These are phyloP conservation scores for Torulaspora delbrueckii DNA, from an alignment of 805 yeast genomes.

Conservation along the genomic window DNA sequence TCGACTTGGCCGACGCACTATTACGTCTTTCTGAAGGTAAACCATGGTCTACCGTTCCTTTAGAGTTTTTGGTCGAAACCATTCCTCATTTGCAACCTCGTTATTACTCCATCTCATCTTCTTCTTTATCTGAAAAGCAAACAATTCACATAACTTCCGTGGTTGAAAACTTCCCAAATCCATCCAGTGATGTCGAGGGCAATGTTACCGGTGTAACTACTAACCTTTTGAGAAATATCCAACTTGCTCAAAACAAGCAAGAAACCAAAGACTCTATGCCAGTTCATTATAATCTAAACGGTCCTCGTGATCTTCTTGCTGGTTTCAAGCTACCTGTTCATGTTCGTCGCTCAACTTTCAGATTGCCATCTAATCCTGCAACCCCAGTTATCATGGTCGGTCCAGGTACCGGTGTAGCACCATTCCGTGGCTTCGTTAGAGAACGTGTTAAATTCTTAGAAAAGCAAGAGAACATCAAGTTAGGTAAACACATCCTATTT, in stretches of 20 bases:
- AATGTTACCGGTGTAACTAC: slow-evolving; percentile 75
- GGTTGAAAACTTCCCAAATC: slow-evolving; percentile 58
- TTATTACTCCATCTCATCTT: slow-evolving; percentile 92
- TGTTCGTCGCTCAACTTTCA: slow-evolving; percentile 91
- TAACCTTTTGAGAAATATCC: slow-evolving; percentile 72
- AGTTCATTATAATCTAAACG: slow-evolving; percentile 66
- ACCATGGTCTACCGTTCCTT: slow-evolving; percentile 76
- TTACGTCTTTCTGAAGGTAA: slow-evolving; percentile 53
- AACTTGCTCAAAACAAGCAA: slow-evolving; percentile 51
- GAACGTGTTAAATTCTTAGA: slow-evolving; percentile 65
- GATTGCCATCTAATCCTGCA: slow-evolving; percentile 78
- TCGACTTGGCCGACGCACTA: slow-evolving; percentile 74
- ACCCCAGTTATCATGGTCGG: slow-evolving; percentile 90
- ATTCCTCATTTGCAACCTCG: slow-evolving; percentile 85
- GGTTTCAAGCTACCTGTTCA: slow-evolving; percentile 74
- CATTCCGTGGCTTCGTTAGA: slow-evolving; percentile 90
- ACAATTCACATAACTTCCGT: slow-evolving; percentile 84
- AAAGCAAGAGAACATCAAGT: slow-evolving; percentile 38
- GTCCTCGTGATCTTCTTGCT: slow-evolving; percentile 62
- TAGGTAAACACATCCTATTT: slow-evolving; percentile 74
- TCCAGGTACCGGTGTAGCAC: slow-evolving; percentile 99
- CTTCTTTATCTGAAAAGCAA: slow-evolving; percentile 70
- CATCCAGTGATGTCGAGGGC: slow-evolving; percentile 24
- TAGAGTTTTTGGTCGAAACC: slow-evolving; percentile 77
- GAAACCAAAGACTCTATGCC: slow-evolving; percentile 30